These are phyloP conservation scores for Naganishia sp. DNA, from an alignment of 1,284 basidiomycete species.

Conservation along the genomic window DNA sequence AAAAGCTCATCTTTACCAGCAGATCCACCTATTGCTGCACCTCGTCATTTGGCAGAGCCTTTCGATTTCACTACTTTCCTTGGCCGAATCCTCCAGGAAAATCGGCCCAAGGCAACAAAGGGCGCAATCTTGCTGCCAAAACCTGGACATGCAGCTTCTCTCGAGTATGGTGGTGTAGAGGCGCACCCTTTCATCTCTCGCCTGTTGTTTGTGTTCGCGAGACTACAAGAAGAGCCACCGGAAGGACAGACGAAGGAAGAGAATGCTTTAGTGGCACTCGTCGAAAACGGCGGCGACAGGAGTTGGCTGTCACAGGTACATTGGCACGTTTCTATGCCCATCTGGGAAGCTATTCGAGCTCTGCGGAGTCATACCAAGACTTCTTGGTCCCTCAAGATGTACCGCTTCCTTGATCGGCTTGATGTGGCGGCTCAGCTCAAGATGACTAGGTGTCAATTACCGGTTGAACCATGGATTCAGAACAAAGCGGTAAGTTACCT, in stretches of 20 bases:
- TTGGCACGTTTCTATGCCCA: constrained; percentile 72
- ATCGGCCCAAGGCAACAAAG: constrained; percentile 1
- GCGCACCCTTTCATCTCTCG: constrained; percentile 31
- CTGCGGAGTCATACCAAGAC: constrained; percentile 75
- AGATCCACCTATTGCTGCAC: neutral
- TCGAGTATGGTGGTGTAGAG: constrained; percentile 6
- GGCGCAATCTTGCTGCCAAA: neutral
- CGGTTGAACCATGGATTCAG: constrained; percentile 32
- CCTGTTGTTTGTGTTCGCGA: constrained; percentile 13
- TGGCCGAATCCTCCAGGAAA: constrained; percentile 2
- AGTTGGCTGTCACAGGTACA: constrained; percentile 61
- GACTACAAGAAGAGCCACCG: constrained; percentile 4
- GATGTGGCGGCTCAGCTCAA: constrained; percentile 61
- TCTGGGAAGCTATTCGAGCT: constrained; percentile 77
- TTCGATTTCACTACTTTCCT: constrained; percentile 21
- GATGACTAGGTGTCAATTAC: constrained; percentile 36
- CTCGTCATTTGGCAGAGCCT: constrained; percentile 7
- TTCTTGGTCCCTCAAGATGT: constrained; percentile 70
- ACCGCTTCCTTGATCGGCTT: constrained; percentile 72
- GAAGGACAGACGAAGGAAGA: constrained; percentile 22
- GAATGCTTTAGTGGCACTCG: constrained; percentile 54
- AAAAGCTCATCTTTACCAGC: neutral
- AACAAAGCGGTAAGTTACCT: constrained; percentile 33
- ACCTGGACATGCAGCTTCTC: constrained; percentile 56
- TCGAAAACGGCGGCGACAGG: constrained; percentile 58